Percentiles rank a stretch among this genome's conserved stretches.
Conservation (phyloP, 2,329 filamentous ascomycete genomes). For the Colletotrichum caudatum region DNA sequence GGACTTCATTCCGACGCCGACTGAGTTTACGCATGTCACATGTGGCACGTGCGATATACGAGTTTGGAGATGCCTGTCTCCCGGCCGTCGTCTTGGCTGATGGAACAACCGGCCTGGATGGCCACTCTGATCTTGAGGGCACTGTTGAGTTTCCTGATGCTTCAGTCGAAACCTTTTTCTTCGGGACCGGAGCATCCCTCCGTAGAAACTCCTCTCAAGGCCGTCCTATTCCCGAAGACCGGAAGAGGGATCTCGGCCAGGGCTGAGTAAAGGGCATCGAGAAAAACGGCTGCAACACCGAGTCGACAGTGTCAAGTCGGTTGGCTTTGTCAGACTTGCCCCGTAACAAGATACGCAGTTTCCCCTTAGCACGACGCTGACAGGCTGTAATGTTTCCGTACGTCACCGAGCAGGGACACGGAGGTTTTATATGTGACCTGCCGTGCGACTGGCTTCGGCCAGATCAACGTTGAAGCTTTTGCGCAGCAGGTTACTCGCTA, state of each 20-base stretch:
- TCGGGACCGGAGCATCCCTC: background rate
- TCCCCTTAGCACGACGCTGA: background rate
- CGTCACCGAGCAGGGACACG: background rate
- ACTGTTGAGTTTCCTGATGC: background rate
- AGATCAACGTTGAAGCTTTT: background rate
- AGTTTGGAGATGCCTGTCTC: background rate
- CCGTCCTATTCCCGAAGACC: background rate
- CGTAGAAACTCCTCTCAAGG: background rate
- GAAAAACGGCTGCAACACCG: background rate
- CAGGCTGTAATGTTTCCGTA: background rate
- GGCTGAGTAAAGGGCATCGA: background rate
- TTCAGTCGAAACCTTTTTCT: background rate
- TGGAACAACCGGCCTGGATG: background rate
- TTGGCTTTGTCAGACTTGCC: background rate
- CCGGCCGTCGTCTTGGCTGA: background rate
- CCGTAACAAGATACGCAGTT: background rate
- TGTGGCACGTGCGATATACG: constrained; percentile 23
- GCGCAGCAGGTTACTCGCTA: background rate
- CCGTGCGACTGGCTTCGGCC: background rate
- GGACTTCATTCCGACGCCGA: background rate
- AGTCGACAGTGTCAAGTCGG: background rate
- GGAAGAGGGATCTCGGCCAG: background rate
- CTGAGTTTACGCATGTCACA: constrained; percentile 17
- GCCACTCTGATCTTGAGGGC: background rate
- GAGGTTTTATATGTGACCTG: background rate